Conservation (phyloP, 352 stramenopile species). For the Phytopythium cucurbitacearum region DNA sequence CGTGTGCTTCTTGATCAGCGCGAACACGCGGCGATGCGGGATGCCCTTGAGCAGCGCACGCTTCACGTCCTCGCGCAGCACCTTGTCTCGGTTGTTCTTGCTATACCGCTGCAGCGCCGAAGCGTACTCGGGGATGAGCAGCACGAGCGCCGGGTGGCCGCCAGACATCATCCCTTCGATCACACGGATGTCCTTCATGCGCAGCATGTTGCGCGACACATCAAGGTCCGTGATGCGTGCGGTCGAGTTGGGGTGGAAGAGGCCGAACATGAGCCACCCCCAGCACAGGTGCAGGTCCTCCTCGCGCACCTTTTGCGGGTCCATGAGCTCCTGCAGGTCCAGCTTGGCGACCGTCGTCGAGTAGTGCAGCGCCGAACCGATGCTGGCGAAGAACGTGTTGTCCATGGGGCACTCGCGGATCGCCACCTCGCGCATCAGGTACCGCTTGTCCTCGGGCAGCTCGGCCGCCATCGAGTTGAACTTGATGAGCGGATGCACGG, state of each 20-base stretch:
- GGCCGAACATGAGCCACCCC: constrained; percentile 45
- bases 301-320: constrained; percentile 27
- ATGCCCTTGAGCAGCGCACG: constrained; percentile 45
- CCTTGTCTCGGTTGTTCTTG: constrained; percentile 44
- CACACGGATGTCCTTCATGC: constrained; percentile 48
- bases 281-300: constrained; percentile 43
- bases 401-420: constrained; percentile 45
- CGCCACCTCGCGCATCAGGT: constrained; percentile 34
- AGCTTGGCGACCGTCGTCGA: constrained; percentile 46
- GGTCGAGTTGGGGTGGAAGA: constrained; percentile 54
- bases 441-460: constrained; percentile 32
- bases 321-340: constrained; percentile 44
- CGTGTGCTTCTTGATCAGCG: constrained; percentile 38
- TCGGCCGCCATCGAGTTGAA: constrained; percentile 45
- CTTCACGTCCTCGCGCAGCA: constrained; percentile 44
- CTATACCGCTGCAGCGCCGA: constrained; percentile 43
- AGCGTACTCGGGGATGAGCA: constrained; percentile 43
- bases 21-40: constrained; percentile 36
- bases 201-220: constrained; percentile 48
- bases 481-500: constrained; percentile 42
- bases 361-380: constrained; percentile 54
- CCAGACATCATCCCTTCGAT: constrained; percentile 51
- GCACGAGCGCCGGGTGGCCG: constrained; percentile 38
- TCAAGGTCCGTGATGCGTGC: constrained; percentile 36
- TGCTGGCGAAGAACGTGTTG: constrained; percentile 44